Conservation (phyloP, 1,284 basidiomycete species). For the Takashimella koratensis region DNA sequence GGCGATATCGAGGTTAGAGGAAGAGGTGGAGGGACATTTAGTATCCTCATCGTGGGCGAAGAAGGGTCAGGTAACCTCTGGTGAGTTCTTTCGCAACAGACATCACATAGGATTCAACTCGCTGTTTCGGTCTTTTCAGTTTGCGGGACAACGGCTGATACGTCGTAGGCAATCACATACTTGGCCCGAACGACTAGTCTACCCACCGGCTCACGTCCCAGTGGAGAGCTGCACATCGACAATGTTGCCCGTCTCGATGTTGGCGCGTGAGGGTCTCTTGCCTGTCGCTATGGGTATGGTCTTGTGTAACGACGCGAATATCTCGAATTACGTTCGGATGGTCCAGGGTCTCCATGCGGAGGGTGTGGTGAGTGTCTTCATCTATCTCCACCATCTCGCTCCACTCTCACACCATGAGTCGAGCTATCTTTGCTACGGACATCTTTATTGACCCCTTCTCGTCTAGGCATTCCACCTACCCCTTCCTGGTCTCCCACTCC, state of each 20-base stretch:
- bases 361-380: slow-evolving; percentile 36
- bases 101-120: no score
- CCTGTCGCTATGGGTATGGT: slow-evolving; percentile 48
- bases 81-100: slow-evolving; percentile 35
- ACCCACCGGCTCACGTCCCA: slow-evolving; percentile 19
- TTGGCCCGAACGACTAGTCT: slow-evolving; percentile 31
- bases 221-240: slow-evolving; percentile 31
- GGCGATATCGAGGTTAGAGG: slow-evolving; percentile 41
- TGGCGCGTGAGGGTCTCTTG: slow-evolving; percentile 41
- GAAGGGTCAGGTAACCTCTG: slow-evolving; percentile 34
- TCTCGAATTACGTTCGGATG: slow-evolving; percentile 35
- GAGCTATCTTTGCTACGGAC: background rate
- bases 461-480: slow-evolving; percentile 43
- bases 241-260: slow-evolving; percentile 45
- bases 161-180: slow-evolving; percentile 36
- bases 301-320: slow-evolving; percentile 39
- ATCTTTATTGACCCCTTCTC: background rate
- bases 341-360: slow-evolving; percentile 44
- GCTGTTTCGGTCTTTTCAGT: no score
- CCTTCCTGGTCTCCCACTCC: slow-evolving; percentile 21
- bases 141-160: no score
- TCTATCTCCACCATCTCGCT: no score
- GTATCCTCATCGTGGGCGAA: slow-evolving; percentile 40
- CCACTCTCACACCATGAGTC: no score
- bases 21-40: slow-evolving; percentile 39